Evolutionary conservation across 2,329 filamentous ascomycete species (phyloP).

Genomic region (Thielaviopsis musarum): DNA sequence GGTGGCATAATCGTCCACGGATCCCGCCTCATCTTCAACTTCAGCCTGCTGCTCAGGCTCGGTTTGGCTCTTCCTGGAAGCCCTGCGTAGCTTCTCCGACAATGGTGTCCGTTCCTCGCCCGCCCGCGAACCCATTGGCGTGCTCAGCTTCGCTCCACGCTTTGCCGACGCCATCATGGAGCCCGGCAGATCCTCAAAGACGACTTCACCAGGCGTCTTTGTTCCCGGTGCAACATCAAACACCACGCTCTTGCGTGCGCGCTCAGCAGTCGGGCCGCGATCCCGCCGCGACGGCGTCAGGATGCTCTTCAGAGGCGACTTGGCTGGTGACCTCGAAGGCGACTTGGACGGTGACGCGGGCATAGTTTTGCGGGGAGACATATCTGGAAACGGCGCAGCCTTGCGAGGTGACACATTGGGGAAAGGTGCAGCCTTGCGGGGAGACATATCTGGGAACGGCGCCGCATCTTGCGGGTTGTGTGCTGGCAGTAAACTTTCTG

Average conservation of each 20-base stretch:
- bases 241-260: constrained; percentile 35
- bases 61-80: constrained; percentile 12
- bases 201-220: constrained; percentile 25
- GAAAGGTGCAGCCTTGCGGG: too few species aligned
- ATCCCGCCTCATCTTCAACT: constrained; percentile 18
- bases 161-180: constrained; percentile 15
- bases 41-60: constrained; percentile 7
- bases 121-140: not conserved
- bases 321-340: constrained; percentile 5
- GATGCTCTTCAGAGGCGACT: constrained; percentile 33
- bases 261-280: constrained; percentile 17
- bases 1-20: constrained; percentile 13
- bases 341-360: not conserved
- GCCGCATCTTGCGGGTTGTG: not conserved
- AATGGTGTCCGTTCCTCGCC: constrained; percentile 7
- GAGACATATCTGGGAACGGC: constrained; percentile 3
- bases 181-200: constrained; percentile 34
- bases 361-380: constrained; percentile 3
- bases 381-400: not conserved
- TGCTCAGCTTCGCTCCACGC: not conserved
- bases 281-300: constrained; percentile 35
- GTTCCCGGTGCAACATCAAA: constrained; percentile 24
- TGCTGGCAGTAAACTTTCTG: not conserved
- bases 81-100: constrained; percentile 12
- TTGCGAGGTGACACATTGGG: constrained; percentile 1